A percentile compares a stretch with the other conserved stretches of the same genome.
These are phyloP conservation scores for Coleophoma eucalyptorum DNA, from an alignment of 2,329 filamentous ascomycete species.

Conservation along the genomic window DNA sequence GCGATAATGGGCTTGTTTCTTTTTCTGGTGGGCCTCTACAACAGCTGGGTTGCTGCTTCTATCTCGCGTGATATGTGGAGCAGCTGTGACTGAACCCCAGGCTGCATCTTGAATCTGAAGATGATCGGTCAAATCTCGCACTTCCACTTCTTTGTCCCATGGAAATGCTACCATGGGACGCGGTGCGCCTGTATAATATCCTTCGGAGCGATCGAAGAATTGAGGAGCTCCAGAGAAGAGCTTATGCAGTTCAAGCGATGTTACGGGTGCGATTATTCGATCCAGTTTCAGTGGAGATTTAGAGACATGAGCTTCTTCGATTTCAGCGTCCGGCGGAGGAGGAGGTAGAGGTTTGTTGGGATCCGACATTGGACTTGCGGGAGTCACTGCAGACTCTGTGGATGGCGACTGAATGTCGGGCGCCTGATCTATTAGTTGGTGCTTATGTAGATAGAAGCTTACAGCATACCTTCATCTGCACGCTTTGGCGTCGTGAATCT, in stretches of 20 bases:
- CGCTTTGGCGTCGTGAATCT: slow-evolving; percentile 11
- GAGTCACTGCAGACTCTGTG: slow-evolving; percentile 1
- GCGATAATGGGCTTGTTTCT: slow-evolving; percentile 20
- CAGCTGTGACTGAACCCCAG: slow-evolving; percentile 60
- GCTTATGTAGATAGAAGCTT: neutral
- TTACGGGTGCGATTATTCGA: slow-evolving; percentile 57
- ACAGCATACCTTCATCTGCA: neutral
- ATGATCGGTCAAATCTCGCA: slow-evolving; percentile 63
- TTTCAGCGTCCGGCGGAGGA: slow-evolving; percentile 33
- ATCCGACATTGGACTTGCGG: slow-evolving; percentile 27
- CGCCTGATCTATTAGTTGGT: neutral
- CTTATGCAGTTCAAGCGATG: slow-evolving; percentile 58
- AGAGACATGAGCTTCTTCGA: slow-evolving; percentile 35
- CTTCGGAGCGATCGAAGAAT: slow-evolving; percentile 60
- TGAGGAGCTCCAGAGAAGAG: slow-evolving; percentile 75
- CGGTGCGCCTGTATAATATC: slow-evolving; percentile 54
- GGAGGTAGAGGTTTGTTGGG: slow-evolving; percentile 55
- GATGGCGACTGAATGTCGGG: slow-evolving; percentile 8
- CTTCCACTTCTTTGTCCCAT: slow-evolving; percentile 59
- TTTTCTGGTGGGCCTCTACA: slow-evolving; percentile 11
- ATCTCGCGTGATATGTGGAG: slow-evolving; percentile 55
- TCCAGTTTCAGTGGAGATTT: slow-evolving; percentile 42
- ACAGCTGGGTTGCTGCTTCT: slow-evolving; percentile 37
- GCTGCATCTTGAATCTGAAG: slow-evolving; percentile 59
- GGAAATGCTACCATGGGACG: slow-evolving; percentile 64